These are phyloP conservation scores for Sporobolomyces phaffii DNA, from an alignment of 768 basidiomycete genomes.

Conservation along the genomic window DNA sequence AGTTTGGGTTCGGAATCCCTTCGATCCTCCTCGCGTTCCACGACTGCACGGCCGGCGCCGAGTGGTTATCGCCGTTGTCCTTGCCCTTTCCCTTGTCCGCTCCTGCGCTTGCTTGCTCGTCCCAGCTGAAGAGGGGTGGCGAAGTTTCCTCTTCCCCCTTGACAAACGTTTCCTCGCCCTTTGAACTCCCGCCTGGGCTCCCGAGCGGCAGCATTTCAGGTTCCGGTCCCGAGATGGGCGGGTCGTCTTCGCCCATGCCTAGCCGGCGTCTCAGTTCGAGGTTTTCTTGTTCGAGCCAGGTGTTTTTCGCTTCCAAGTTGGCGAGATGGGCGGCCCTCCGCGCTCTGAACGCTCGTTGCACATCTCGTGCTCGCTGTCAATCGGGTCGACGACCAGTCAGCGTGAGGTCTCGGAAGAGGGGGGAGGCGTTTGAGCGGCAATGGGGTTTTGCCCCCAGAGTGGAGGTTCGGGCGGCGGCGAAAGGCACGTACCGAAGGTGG, in stretches of 20 bases:
- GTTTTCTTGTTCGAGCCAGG: slow-evolving; percentile 80
- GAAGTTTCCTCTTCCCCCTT: neutral
- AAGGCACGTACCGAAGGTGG: slow-evolving; percentile 14
- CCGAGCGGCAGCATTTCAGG: neutral
- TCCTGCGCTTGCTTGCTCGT: neutral
- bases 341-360: slow-evolving; percentile 82
- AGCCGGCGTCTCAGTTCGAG: slow-evolving; percentile 63
- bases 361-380: slow-evolving; percentile 58
- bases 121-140: neutral
- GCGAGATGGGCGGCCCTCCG: slow-evolving; percentile 79
- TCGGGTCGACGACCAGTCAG: neutral
- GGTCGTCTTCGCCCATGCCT: slow-evolving; percentile 67
- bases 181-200: slow-evolving; percentile 7
- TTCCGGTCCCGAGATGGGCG: slow-evolving; percentile 54
- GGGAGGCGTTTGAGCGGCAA: neutral
- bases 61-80: neutral
- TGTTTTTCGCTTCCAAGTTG: slow-evolving; percentile 71
- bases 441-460: no score
- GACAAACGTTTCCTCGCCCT: slow-evolving; percentile 1
- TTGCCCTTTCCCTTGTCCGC: neutral
- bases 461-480: neutral
- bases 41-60: neutral
- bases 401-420: neutral
- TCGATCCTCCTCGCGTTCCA: slow-evolving; percentile 6
- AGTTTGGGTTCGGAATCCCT: neutral